phyloP scores from a whole-genome alignment of 805 yeast species.

The Maudiozyma saulgeensis region DNA sequence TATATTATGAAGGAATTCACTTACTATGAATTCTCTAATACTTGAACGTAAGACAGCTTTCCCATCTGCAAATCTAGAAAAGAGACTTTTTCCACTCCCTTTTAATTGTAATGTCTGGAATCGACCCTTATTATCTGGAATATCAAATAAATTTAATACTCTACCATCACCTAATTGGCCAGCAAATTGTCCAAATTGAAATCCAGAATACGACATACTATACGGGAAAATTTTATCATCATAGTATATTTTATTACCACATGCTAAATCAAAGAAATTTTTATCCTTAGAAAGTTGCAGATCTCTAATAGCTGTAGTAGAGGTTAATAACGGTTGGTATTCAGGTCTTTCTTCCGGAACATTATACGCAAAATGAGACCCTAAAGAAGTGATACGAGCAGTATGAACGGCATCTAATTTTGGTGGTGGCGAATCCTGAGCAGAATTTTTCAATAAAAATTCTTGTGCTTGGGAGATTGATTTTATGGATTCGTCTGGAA shows the following conservation, averaged over 20 bases:
- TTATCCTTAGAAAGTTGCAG: conserved; percentile 45
- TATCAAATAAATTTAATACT: conserved; percentile 71
- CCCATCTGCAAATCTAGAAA: conserved; percentile 92
- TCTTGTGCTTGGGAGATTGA: conserved; percentile 23
- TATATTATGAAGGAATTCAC: conserved; percentile 70
- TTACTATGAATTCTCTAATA: conserved; percentile 75
- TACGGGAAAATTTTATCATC: conserved; percentile 55
- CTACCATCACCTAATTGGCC: conserved; percentile 97
- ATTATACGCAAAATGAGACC: conserved; percentile 67
- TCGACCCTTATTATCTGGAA: conserved; percentile 39
- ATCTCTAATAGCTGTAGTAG: conserved; percentile 51
- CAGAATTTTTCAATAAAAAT: conserved; percentile 12
- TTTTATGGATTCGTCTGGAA: conserved; percentile 27
- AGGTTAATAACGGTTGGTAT: conserved; percentile 46
- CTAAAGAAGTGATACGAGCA: conserved; percentile 40
- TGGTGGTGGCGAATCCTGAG: conserved; percentile 13
- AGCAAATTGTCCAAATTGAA: conserved; percentile 93
- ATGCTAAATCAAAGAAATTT: conserved; percentile 43
- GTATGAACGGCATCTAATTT: conserved; percentile 31
- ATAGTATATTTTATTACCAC: conserved; percentile 46
- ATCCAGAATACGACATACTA: conserved; percentile 90
- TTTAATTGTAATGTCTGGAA: conserved; percentile 55
- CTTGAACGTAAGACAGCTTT: conserved; percentile 85
- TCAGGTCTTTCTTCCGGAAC: conserved; percentile 52
- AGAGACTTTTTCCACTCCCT: conserved; percentile 90